Evolutionary conservation across 768 basidiomycete species (phyloP).

Genomic region (Mycena latifolia): DNA sequence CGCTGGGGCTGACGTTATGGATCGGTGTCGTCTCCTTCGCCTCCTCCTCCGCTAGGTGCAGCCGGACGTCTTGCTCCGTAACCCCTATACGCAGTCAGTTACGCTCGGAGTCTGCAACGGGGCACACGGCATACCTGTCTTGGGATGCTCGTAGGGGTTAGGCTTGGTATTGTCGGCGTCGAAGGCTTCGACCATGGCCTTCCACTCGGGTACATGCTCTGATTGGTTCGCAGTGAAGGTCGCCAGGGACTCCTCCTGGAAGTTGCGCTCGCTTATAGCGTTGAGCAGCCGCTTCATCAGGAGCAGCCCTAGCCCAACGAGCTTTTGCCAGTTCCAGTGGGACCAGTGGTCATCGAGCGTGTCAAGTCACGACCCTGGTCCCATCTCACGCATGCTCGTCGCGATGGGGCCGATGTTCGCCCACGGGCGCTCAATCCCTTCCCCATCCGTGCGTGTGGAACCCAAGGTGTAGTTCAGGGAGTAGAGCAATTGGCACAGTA

Average conservation of each 20-base stretch:
- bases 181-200: conserved; percentile 17
- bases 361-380: conserved; percentile 42
- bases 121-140: neutral
- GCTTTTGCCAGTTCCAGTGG: conserved; percentile 51
- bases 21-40: conserved; percentile 10
- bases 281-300: conserved; percentile 12
- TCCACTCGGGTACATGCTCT: conserved; percentile 5
- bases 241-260: conserved; percentile 8
- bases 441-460: conserved; percentile 47
- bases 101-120: no score
- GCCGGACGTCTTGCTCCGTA: conserved; percentile 24
- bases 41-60: conserved; percentile 34
- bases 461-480: conserved; percentile 45
- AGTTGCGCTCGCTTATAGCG: conserved; percentile 8
- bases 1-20: conserved; percentile 36
- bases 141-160: conserved; percentile 8
- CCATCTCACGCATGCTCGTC: conserved; percentile 47
- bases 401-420: conserved; percentile 40
- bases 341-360: conserved; percentile 52
- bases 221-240: neutral
- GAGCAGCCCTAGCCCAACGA: conserved; percentile 40
- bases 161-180: conserved; percentile 4
- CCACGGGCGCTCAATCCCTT: conserved; percentile 52
- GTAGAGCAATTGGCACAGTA: conserved; percentile 27
- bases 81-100: conserved; percentile 5